Base-by-base conservation (phyloP, 768 basidiomycete genomes). In the Holtermannia corniformis region DNA sequence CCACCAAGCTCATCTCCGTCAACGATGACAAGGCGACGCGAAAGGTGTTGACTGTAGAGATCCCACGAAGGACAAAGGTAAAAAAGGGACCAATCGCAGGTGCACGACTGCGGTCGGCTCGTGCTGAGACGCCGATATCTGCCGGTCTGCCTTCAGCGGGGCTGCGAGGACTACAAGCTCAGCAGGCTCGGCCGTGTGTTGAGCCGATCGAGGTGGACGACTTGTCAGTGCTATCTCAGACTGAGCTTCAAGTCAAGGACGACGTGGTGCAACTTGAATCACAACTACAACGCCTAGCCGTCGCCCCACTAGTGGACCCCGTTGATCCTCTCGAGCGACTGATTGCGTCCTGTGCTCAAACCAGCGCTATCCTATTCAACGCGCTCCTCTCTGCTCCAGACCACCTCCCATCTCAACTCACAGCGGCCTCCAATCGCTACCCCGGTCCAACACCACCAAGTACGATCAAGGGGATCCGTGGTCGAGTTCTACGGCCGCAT, bases 371-470 rank as follows among this genome's bases (percentile, higher is more conserved):
- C 7, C 32, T 16, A 7, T 37, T 37, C 32, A 37, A 37, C 32
- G 32, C 7, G 16, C 32, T 37, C 32, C 16, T 37, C 32, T 7
- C 46, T 13, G 1, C 28, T 0, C 24, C 22, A 2, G 27, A 55
- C 2, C 27, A 37, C 1, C n/a, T 32, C 2, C 52, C 52, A 50
- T 27, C 54, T 3, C 16, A 26, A n/a, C 44, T 59, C 37, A 46
- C 55, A 14, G 37, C n/a, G 5, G 12, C 25, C 12, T 44, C 46
- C 19, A 44, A 20, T n/a, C 21, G 45, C 44, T 50, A 49, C 25
- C 47, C 52, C 13, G 21, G 25, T 25, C 45, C 14, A 21, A 10
- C 10, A 24, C 47, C 16, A 32, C 10, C 28, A 23, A 32, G 14
- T 13, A 28, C 32, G 32, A 37, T 37, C 32, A 37, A 37, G 16